Base-by-base conservation (phyloP, 2,329 filamentous ascomycete species). In the Hirsutella thompsonii region DNA sequence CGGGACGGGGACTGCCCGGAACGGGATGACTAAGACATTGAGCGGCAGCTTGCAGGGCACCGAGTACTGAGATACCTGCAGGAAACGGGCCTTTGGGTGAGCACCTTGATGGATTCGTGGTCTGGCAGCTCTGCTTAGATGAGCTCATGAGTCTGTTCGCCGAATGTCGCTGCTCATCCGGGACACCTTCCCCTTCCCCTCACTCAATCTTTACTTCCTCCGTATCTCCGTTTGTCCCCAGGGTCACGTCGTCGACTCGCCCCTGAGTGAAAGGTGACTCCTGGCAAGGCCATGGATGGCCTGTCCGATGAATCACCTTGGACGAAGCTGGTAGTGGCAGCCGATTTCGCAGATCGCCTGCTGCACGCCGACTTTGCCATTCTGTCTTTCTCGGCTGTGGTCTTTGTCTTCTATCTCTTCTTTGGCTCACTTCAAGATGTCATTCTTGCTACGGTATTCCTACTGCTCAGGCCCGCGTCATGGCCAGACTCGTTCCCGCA, bases 241-340 rank as follows among this genome's bases (percentile, higher is more conserved):
- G 23, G 23, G 23, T 26, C 23, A 26, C 11, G n/a, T 26, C 23
- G 23, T 26, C 23, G 23, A 26, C 23, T 26, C 23, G 11, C 23
- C 11, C 6, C 11, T 11, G 6, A 26, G 23, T 26, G 23, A 26
- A 11, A 6, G 23, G 23, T 11, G 23, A 11, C 23, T 26, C 23
- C 23, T 26, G 6, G 6, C 6, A 33, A 8, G 32, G 14, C 39
- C 40, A 57, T 57, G 56, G 53, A 59, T 46, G 43, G 49, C 18
- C 39, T 55, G 42, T 46, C 45, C n/a, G 46, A 49, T 38, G 47
- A 47, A 29, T 54, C 51, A 43, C 45, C 48, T 38, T 52, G 50
- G 47, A 39, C 44, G 28, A 38, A 40, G 20, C 43, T 48, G 26
- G 28, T 54, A 19, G 41, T 51, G 20, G 16, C 42, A 21, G 43